phyloP scores from a whole-genome alignment of 1,284 basidiomycete species.

The Cryptococcus sp. region DNA sequence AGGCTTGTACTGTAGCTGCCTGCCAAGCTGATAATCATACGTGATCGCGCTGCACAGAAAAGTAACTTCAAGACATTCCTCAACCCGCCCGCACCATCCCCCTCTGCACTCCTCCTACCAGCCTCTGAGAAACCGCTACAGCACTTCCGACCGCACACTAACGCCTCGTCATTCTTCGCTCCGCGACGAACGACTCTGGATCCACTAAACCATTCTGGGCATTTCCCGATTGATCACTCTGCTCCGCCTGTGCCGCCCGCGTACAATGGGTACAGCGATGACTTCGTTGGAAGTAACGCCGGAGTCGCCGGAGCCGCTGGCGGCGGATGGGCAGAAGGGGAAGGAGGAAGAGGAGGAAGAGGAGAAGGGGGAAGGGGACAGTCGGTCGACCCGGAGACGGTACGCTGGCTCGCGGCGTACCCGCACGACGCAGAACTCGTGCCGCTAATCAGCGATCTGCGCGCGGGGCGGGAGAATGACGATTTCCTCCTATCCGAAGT shows the following conservation, averaged over 20 bases:
- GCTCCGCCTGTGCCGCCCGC: too few species aligned
- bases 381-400: constrained; percentile 35
- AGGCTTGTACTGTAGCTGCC: too few species aligned
- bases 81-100: constrained; percentile 29
- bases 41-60: background rate
- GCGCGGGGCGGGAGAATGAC: constrained; percentile 22
- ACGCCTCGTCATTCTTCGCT: constrained; percentile 27
- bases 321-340: background rate
- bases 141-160: constrained; percentile 18
- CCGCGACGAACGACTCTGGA: constrained; percentile 2
- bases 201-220: too few species aligned
- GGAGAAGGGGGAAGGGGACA: background rate
- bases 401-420: constrained; percentile 37
- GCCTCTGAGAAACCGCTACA: constrained; percentile 20
- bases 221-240: too few species aligned
- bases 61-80: constrained; percentile 17
- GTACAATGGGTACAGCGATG: too few species aligned
- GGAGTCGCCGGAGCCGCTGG: background rate
- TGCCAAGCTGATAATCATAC: too few species aligned
- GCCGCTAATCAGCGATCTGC: constrained; percentile 27
- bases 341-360: too few species aligned
- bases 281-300: background rate
- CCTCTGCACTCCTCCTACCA: constrained; percentile 31
- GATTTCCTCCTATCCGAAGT: constrained; percentile 41
- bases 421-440: constrained; percentile 35